Evolutionary conservation across 2,329 filamentous ascomycete species (phyloP), one percentile per base, ranked within the genome.

Genomic region (Ceratocystis cacaofunesta): DNA sequence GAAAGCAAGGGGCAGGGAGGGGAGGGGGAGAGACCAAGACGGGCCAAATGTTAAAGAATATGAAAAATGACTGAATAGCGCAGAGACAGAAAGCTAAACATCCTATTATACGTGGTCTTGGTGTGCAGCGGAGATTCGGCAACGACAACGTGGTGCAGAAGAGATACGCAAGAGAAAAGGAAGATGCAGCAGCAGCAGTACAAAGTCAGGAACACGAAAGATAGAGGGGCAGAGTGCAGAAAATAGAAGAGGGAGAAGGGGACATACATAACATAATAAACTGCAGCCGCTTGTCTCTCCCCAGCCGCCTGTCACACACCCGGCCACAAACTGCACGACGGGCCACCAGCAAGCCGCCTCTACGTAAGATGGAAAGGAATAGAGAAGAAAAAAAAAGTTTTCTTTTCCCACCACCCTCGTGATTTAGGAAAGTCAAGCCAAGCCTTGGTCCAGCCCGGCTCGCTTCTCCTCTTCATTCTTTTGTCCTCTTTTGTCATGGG

Each of bases 401-500:
- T 41, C 10, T 4, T 50, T 19, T 22, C 46, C 46, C 17, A 22
- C 10, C 5, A 7, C 46, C 12, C n/a, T 22, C 46, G 10, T 50
- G 46, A 50, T 8, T 7, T n/a, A 3, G 19, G 22, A 22, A 50
- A 50, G 46, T 41, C 36, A 41, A 41, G 28, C 55, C 55, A 58
- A 58, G 55, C 55, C 55, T 32, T 25, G 15, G 10, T 28, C 52
- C 12, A 25, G n/a, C 52, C 28, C 25, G 1, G 15, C 5, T 19
- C 10, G 22, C 28, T 48, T 8, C 28, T 43, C 22, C 7, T 62
- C 17, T 46, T 46, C 5, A 6, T 50, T 28, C 10, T 62, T 30
- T 62, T 50, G 61, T 6, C 46, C 25, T 36, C 12, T 46, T 50
- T 62, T 52, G 25, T 62, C 61, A 10, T 44, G n/a, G 65, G 65